Percentiles rank a stretch among this genome's conserved stretches.
Conservation (phyloP, 805 yeast genomes). For the Pichia nakasei region DNA sequence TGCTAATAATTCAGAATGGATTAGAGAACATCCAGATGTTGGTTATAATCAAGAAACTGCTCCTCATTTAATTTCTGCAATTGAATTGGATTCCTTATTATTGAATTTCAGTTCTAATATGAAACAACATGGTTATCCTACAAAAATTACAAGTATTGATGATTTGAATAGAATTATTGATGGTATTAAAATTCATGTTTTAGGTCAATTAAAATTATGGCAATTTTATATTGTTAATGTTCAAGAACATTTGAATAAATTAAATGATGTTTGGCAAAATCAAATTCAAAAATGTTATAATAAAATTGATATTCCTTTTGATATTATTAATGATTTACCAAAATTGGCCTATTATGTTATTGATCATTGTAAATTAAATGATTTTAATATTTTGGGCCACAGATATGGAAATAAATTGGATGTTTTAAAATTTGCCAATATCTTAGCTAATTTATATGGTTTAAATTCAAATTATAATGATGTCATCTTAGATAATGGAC, state of each 20-base stretch:
- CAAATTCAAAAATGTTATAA: conserved; percentile 5
- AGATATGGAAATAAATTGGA: conserved; percentile 50
- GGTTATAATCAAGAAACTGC: conserved; percentile 85
- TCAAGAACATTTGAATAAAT: conserved; percentile 28
- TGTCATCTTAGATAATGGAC: conserved; percentile 32
- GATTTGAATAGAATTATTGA: conserved; percentile 59
- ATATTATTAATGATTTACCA: conserved; percentile 37
- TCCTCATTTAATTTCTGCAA: conserved; percentile 79
- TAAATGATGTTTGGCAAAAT: conserved; percentile 31
- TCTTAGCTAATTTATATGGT: conserved; percentile 35
- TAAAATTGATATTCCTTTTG: conserved; percentile 35
- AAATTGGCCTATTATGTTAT: conserved; percentile 40
- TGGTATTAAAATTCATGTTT: conserved; percentile 60
- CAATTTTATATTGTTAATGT: conserved; percentile 75
- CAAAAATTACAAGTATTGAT: conserved; percentile 36
- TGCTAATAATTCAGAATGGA: conserved; percentile 83
- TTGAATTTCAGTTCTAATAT: conserved; percentile 56
- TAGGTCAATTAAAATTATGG: conserved; percentile 69
- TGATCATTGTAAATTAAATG: conserved; percentile 29
- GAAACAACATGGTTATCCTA: conserved; percentile 52
- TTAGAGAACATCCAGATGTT: conserved; percentile 76
- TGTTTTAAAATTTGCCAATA: conserved; percentile 39
- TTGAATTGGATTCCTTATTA: conserved; percentile 69
- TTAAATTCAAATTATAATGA: conserved; percentile 11
- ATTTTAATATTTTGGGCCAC: conserved; percentile 34